Evolutionary conservation across 2,329 filamentous ascomycete species (phyloP).

Genomic region (Xylaria sp.): DNA sequence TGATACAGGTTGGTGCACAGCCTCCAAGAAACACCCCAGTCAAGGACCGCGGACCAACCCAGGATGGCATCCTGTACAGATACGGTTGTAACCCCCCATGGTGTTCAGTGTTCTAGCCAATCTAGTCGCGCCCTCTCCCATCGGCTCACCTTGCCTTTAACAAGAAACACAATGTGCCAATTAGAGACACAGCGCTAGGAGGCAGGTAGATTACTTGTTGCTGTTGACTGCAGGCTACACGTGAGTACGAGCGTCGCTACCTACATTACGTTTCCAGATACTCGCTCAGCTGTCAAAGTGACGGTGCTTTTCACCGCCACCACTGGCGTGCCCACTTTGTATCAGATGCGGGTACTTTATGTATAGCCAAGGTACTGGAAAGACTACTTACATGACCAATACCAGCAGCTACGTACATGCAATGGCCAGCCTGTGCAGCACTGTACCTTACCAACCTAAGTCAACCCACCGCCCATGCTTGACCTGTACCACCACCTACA

Average conservation of each 20-base stretch:
- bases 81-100: constrained; percentile 5
- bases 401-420: background rate
- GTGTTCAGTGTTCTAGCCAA: constrained; percentile 19
- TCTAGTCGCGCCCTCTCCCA: constrained; percentile 10
- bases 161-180: background rate
- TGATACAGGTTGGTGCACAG: constrained; percentile 27
- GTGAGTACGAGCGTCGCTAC: background rate
- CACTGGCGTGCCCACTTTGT: background rate
- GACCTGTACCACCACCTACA: background rate
- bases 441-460: background rate
- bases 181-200: background rate
- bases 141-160: constrained; percentile 1
- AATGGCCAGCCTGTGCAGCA: background rate
- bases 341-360: background rate
- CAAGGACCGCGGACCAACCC: constrained; percentile 1
- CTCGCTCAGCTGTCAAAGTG: background rate
- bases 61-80: background rate
- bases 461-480: background rate
- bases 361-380: background rate
- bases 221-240: background rate
- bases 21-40: constrained; percentile 20
- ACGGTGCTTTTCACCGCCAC: background rate
- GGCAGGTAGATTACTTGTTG: constrained; percentile 1
- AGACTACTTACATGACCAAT: background rate
- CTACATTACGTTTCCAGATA: background rate